Conservation (phyloP, 306 rosid species). For the Prunus armeniaca region DNA sequence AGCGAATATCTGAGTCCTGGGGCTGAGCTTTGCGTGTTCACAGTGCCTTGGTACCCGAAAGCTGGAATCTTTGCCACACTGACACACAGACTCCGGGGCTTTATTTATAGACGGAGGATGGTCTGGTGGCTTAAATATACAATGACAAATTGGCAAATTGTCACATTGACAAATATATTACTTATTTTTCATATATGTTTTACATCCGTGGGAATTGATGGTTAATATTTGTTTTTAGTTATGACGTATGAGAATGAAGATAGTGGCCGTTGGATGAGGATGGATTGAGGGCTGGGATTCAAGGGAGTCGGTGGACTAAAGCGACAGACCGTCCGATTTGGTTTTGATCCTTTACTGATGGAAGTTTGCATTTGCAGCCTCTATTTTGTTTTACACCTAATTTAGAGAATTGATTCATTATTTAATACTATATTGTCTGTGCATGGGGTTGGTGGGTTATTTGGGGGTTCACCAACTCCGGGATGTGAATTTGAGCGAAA, state of each 20-base stretch:
- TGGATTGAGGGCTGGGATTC: conserved; percentile 10
- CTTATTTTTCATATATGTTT: neutral
- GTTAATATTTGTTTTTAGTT: neutral
- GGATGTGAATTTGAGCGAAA: neutral
- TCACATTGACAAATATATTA: neutral
- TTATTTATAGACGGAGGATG: neutral
- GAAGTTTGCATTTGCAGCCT: neutral
- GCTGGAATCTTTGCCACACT: conserved; percentile 7
- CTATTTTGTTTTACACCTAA: neutral
- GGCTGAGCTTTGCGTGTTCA: neutral
- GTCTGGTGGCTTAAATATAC: neutral
- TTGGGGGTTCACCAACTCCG: neutral
- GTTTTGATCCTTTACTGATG: neutral
- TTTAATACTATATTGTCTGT: neutral
- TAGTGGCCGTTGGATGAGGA: conserved; percentile 21
- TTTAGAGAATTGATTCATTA: no score
- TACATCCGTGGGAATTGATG: neutral
- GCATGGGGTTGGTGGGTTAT: neutral
- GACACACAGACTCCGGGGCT: neutral
- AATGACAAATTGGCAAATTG: neutral
- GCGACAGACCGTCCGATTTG: conserved; percentile 17
- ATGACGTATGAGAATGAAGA: neutral
- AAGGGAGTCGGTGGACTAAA: conserved; percentile 19
- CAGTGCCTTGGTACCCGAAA: neutral
- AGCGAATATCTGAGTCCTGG: neutral